Evolutionary conservation across 2,329 filamentous ascomycete genomes (phyloP), one percentile per base, ranked within the genome.

Genomic region (Elsinoe australis): DNA sequence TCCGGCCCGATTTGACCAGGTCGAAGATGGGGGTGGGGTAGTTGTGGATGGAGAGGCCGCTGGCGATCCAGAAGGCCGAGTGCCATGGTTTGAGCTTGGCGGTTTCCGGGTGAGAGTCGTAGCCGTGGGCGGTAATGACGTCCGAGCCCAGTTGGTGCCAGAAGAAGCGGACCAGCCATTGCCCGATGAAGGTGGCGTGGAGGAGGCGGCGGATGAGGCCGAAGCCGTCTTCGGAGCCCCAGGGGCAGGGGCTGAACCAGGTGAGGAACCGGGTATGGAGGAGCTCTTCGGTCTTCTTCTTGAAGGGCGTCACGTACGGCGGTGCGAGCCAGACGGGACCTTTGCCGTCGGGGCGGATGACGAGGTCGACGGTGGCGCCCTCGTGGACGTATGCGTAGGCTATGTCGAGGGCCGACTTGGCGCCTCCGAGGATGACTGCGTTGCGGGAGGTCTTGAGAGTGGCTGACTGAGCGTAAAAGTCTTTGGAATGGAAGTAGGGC

Each of bases 221-320:
- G 54, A 74, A 83, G 1, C 80, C 82, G 57, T 80, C 80, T 1
- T 72, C 74, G 1, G 71, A 68, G 3, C 80, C 82, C 80, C 82
- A 89, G 10, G 83, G 73, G 59, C 83, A 88, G 0, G 85, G 85
- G 45, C 77, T 81, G 63, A 89, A 79, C 79, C 82, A 87, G 1
- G 79, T 83, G 47, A 88, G 65, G 53, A 84, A 72, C 0, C 85
- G 78, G 0, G 77, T 82, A 24, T 76, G 74, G 3, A 82, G 73
- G 3, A 87, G 71, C 56, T 82, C 78, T 62, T 87, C 83, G 0
- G 86, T 66, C 73, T 77, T 79, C 50, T 73, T 74, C 60, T 81
- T 81, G n/a, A 84, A 59, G 0, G 81, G 80, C 1, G 82, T 84
- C 12, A 85, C 79, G 49, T 78, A 79, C 1, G 75, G 64, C 1